These are phyloP conservation scores for Tulasnella sp. DNA, from an alignment of 768 basidiomycete genomes.

Conservation along the genomic window DNA sequence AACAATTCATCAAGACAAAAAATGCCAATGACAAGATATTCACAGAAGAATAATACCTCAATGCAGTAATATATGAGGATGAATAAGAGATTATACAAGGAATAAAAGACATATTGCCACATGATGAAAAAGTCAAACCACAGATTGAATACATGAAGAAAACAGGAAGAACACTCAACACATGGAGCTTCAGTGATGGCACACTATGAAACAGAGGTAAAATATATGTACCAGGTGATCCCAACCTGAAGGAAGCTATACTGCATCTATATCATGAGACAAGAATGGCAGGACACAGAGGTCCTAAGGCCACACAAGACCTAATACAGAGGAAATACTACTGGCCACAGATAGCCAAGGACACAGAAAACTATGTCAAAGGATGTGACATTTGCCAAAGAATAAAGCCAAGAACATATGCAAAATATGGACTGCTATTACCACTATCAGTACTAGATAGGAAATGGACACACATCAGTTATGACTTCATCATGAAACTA, in stretches of 20 bases:
- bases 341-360: slow-evolving; percentile 18
- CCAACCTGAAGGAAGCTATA: not conserved
- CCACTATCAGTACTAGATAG: slow-evolving; percentile 20
- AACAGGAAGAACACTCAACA: too few relatives aligned
- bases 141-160: too few relatives aligned
- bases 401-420: slow-evolving; percentile 15
- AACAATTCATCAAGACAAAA: not conserved
- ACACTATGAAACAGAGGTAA: not conserved
- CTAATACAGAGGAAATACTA: slow-evolving; percentile 19
- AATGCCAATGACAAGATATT: too few relatives aligned
- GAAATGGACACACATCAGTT: slow-evolving; percentile 24
- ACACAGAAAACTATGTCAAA: slow-evolving; percentile 22
- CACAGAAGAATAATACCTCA: too few relatives aligned
- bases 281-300: slow-evolving; percentile 1
- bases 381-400: slow-evolving; percentile 22
- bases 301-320: slow-evolving; percentile 19
- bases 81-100: not conserved
- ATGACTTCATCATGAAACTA: slow-evolving; percentile 22
- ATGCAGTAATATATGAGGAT: not conserved
- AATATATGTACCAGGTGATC: slow-evolving; percentile 3
- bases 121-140: too few relatives aligned
- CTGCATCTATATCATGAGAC: not conserved
- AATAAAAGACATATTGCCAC: not conserved
- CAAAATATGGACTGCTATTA: slow-evolving; percentile 20
- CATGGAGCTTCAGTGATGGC: not conserved